Evolutionary conservation across 2,329 filamentous ascomycete genomes (phyloP).

Genomic region (Nemania sp.): DNA sequence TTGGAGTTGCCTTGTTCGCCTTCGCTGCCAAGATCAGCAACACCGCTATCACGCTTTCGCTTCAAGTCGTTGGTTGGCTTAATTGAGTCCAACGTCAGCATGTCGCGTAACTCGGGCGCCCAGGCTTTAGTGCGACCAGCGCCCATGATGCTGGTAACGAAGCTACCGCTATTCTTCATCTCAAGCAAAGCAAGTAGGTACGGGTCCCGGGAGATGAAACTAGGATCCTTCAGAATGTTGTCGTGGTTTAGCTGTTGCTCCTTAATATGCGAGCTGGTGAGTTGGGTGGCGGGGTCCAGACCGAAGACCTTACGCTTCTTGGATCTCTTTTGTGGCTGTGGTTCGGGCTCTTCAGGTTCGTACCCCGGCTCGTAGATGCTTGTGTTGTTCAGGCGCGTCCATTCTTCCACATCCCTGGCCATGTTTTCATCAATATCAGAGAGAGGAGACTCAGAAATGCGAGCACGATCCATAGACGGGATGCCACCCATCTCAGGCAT

Average conservation of each 20-base stretch:
- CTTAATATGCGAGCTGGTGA: constrained; percentile 77
- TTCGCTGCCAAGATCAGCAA: constrained; percentile 76
- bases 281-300: constrained; percentile 78
- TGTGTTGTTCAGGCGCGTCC: constrained; percentile 54
- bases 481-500: constrained; percentile 54
- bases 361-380: constrained; percentile 66
- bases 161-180: constrained; percentile 88
- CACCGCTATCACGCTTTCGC: constrained; percentile 87
- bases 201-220: constrained; percentile 85
- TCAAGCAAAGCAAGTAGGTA: constrained; percentile 85
- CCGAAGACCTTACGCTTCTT: constrained; percentile 81
- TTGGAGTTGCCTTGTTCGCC: constrained; percentile 65
- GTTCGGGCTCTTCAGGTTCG: constrained; percentile 61
- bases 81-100: constrained; percentile 84
- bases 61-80: constrained; percentile 80
- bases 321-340: constrained; percentile 72
- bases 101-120: constrained; percentile 90
- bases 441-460: constrained; percentile 71
- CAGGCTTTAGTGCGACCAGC: constrained; percentile 77
- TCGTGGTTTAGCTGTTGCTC: constrained; percentile 84
- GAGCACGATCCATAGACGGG: constrained; percentile 54
- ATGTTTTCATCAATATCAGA: constrained; percentile 70
- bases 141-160: constrained; percentile 84
- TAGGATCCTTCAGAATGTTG: constrained; percentile 80
- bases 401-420: constrained; percentile 63